phyloP scores from a whole-genome alignment of 257 asterid genomes.

The Paulownia fortunei region DNA sequence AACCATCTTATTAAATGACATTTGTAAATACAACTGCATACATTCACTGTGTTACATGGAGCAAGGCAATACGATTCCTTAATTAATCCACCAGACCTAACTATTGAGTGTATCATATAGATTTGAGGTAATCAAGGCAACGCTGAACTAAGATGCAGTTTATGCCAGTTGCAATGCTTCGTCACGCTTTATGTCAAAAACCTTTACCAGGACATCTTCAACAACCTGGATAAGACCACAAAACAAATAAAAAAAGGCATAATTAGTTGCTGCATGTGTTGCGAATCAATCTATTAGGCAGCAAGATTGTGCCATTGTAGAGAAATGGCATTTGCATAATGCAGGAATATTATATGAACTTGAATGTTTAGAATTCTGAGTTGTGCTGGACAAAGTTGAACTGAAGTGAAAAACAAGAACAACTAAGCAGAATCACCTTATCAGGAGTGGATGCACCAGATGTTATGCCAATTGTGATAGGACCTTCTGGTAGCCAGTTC shows the following conservation, averaged over 20 bases:
- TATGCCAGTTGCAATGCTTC: slow-evolving; percentile 74
- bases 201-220: slow-evolving; percentile 76
- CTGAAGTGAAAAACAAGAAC: not conserved
- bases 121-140: slow-evolving; percentile 9
- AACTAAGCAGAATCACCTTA: slow-evolving; percentile 56
- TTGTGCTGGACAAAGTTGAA: slow-evolving; percentile 4
- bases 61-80: not conserved
- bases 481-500: slow-evolving; percentile 90
- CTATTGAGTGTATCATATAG: slow-evolving; percentile 1
- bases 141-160: slow-evolving; percentile 5
- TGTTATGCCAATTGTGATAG: slow-evolving; percentile 85
- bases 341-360: not conserved
- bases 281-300: not conserved
- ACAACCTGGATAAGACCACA: slow-evolving; percentile 64
- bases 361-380: not conserved
- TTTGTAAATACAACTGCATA: slow-evolving; percentile 19
- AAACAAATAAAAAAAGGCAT: not conserved
- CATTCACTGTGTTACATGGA: slow-evolving; percentile 26
- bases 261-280: not conserved
- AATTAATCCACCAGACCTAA: not conserved
- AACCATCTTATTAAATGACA: slow-evolving; percentile 3
- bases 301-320: not conserved
- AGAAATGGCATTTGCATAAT: not conserved
- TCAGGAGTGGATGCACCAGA: slow-evolving; percentile 99
- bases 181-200: slow-evolving; percentile 79